A percentile compares a stretch with the other conserved stretches of the same genome.
These are phyloP conservation scores for Neofusicoccum sp. DNA, from an alignment of 2,329 filamentous ascomycete genomes.

Conservation along the genomic window DNA sequence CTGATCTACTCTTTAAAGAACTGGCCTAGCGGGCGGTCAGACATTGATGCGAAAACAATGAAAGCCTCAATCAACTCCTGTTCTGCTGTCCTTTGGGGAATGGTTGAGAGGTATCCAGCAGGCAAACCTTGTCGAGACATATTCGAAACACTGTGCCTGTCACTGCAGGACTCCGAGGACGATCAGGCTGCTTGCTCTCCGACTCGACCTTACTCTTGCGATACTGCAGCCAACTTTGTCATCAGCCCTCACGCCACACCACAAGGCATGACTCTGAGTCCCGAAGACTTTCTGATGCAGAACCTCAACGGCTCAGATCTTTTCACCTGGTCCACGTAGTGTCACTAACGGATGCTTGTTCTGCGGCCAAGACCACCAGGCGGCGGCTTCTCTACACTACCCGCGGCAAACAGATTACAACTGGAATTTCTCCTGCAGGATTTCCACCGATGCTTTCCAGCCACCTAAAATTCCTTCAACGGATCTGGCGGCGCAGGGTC, in stretches of 20 bases:
- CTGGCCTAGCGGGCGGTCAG: not conserved
- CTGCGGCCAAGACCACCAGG: not conserved
- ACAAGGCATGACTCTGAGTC: not conserved
- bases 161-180: not conserved
- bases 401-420: too few relatives aligned
- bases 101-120: not conserved
- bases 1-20: not conserved
- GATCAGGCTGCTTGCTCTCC: not conserved
- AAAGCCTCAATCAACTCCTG: not conserved
- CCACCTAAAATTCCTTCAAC: not conserved
- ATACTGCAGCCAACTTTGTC: not conserved
- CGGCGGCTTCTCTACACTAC: too few relatives aligned
- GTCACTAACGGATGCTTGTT: not conserved
- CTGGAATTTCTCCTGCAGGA: too few relatives aligned
- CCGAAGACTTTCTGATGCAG: not conserved
- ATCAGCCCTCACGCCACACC: not conserved
- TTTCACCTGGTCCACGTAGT: not conserved
- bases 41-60: not conserved
- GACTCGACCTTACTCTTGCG: not conserved
- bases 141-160: not conserved
- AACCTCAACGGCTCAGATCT: not conserved
- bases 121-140: not conserved
- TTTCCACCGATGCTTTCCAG: too few relatives aligned
- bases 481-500: slow-evolving; percentile 14
- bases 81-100: not conserved